Evolutionary conservation across 2,329 filamentous ascomycete species (phyloP).

Genomic region (Paraconiothyrium sp.): DNA sequence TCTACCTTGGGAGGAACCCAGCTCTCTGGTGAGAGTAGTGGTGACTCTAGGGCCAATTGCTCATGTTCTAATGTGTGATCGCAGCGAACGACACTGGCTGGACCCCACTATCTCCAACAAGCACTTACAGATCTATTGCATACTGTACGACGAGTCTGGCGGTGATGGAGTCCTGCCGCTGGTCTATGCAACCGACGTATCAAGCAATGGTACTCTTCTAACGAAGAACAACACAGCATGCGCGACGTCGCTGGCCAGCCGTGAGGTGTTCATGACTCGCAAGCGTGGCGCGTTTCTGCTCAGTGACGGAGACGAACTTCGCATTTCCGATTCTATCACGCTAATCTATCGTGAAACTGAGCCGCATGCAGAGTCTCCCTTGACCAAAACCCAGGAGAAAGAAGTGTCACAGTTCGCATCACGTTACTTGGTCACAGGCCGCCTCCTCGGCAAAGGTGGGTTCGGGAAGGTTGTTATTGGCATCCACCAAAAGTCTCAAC

Average conservation of each 20-base stretch:
- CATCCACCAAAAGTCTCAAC: conserved; percentile 60
- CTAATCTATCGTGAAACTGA: conserved; percentile 36
- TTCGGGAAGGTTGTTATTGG: conserved; percentile 66
- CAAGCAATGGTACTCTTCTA: conserved; percentile 54
- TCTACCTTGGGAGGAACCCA: conserved; percentile 46
- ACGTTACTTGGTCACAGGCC: conserved; percentile 60
- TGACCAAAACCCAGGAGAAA: conserved; percentile 43
- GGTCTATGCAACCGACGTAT: conserved; percentile 59
- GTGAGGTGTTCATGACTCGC: conserved; percentile 43
- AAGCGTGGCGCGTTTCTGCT: conserved; percentile 53
- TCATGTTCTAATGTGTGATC: conserved; percentile 26
- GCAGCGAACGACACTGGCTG: conserved; percentile 43
- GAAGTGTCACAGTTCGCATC: conserved; percentile 56
- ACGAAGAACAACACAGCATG: conserved; percentile 37
- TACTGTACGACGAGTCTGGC: conserved; percentile 54
- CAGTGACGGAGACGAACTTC: conserved; percentile 55
- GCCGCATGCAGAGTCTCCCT: conserved; percentile 15
- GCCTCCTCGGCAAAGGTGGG: conserved; percentile 63
- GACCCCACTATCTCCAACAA: conserved; percentile 54
- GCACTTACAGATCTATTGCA: conserved; percentile 58
- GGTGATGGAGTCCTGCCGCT: conserved; percentile 52
- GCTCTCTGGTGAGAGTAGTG: conserved; percentile 41
- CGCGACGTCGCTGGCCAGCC: conserved; percentile 31
- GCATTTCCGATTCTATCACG: conserved; percentile 38
- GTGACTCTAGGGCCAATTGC: conserved; percentile 10